phyloP scores from a whole-genome alignment of 2,329 filamentous ascomycete genomes.

The Penicillium frequentans region DNA sequence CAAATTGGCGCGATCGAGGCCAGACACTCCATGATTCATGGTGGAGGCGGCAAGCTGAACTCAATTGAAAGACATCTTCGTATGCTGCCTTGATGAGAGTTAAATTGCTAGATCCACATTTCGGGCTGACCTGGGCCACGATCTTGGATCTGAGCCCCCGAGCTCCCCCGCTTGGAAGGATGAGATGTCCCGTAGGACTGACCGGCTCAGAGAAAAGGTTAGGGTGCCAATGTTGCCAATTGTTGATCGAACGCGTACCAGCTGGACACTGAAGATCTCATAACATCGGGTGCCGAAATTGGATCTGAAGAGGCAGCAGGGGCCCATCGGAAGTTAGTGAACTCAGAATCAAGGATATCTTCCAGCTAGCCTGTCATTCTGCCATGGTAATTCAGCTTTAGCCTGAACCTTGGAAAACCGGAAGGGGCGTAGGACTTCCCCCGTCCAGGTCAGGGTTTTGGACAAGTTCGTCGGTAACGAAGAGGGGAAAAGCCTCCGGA shows the following conservation, averaged over 20 bases:
- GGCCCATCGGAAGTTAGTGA: conserved; percentile 6
- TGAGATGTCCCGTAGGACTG: neutral
- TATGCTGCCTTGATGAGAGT: conserved; percentile 7
- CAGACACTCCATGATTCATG: neutral
- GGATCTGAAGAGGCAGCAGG: neutral
- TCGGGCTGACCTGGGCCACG: conserved; percentile 4
- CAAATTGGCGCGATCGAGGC: neutral
- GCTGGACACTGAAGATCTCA: neutral
- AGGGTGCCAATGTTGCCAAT: neutral
- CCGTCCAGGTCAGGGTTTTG: neutral
- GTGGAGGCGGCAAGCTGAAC: conserved; percentile 6
- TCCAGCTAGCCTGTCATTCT: neutral
- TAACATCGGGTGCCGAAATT: conserved; percentile 11
- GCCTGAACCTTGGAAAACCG: conserved; percentile 4
- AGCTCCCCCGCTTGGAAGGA: conserved; percentile 2
- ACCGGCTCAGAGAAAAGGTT: neutral
- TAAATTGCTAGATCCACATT: conserved; percentile 12
- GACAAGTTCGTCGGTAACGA: conserved; percentile 1
- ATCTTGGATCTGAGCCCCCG: conserved; percentile 14
- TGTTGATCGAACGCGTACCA: conserved; percentile 3
- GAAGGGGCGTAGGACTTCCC: neutral
- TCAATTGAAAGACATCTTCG: conserved; percentile 14
- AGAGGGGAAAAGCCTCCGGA: conserved; percentile 18
- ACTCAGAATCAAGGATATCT: conserved; percentile 2
- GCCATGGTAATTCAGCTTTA: conserved; percentile 1